Conservation (phyloP, 2,329 filamentous ascomycete genomes). For the Paraphoma chrysanthemicola region DNA sequence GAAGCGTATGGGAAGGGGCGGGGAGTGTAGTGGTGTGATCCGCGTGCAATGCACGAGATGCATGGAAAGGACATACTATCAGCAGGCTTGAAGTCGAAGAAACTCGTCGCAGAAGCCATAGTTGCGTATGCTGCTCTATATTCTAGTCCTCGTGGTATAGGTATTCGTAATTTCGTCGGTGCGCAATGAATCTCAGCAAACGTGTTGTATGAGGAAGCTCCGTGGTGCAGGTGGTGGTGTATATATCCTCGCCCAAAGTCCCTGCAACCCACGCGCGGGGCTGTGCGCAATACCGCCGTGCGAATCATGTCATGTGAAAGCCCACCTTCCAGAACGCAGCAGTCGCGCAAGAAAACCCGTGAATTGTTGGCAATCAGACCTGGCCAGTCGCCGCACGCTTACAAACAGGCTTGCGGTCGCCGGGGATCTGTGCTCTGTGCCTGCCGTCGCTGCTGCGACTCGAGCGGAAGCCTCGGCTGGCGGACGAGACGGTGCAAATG, state of each 20-base stretch:
- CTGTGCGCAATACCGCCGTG: constrained; percentile 10
- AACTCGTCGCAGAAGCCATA: constrained; percentile 73
- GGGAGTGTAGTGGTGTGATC: background rate
- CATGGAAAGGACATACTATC: constrained; percentile 68
- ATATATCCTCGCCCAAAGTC: background rate
- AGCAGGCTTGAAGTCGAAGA: constrained; percentile 85
- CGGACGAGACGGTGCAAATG: background rate
- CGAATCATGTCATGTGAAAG: constrained; percentile 17
- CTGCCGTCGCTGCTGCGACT: background rate
- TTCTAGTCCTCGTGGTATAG: no score
- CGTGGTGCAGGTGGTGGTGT: no score
- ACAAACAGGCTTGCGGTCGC: background rate
- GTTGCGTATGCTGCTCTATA: constrained; percentile 27
- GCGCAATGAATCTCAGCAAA: no score
- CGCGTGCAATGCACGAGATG: background rate
- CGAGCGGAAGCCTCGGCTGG: background rate
- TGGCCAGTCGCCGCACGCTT: constrained; percentile 5
- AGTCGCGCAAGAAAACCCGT: no score
- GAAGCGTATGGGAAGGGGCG: background rate
- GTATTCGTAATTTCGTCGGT: background rate
- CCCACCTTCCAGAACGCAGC: background rate
- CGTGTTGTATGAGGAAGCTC: no score
- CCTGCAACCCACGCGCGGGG: constrained; percentile 6
- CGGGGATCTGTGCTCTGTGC: background rate
- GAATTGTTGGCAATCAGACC: background rate